phyloP scores from a whole-genome alignment of 2,329 filamentous ascomycete genomes.

The Coniochaeta hoffmannii region DNA sequence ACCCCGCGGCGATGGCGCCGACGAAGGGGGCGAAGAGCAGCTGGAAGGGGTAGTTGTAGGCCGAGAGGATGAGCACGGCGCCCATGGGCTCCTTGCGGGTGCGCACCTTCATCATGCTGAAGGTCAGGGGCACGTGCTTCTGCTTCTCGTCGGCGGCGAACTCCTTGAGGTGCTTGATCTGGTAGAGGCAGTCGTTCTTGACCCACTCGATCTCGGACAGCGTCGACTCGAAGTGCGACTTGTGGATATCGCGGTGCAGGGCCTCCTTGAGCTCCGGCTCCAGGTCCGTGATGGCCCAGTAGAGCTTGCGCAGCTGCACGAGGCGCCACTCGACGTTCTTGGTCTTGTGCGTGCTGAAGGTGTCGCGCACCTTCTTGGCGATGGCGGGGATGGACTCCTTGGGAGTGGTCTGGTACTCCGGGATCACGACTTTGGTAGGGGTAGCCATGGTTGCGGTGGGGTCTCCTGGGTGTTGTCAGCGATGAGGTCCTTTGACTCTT shows the following conservation, averaged over 20 bases:
- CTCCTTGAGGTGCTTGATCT: constrained; percentile 68
- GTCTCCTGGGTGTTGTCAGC: not conserved
- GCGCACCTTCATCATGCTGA: constrained; percentile 62
- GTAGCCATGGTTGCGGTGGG: constrained; percentile 26
- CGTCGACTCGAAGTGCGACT: constrained; percentile 66
- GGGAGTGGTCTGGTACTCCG: constrained; percentile 51
- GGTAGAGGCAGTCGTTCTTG: constrained; percentile 73
- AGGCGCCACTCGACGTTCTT: constrained; percentile 76
- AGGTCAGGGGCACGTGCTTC: constrained; percentile 58
- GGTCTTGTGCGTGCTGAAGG: constrained; percentile 75
- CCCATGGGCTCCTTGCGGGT: constrained; percentile 86
- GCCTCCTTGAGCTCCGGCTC: constrained; percentile 66
- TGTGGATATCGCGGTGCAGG: constrained; percentile 69
- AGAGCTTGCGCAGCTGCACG: constrained; percentile 84
- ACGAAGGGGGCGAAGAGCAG: constrained; percentile 71
- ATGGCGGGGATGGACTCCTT: constrained; percentile 58
- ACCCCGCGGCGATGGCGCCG: constrained; percentile 87
- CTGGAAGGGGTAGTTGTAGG: constrained; percentile 91
- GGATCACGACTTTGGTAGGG: constrained; percentile 31
- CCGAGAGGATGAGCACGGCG: constrained; percentile 74
- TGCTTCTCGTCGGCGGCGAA: constrained; percentile 80
- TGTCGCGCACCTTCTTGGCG: constrained; percentile 53
- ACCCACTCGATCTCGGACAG: constrained; percentile 71
- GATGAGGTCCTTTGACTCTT: no score
- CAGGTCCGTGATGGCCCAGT: constrained; percentile 85